phyloP scores from a whole-genome alignment of 2,329 filamentous ascomycete species.

The Colletotrichum tropicale region DNA sequence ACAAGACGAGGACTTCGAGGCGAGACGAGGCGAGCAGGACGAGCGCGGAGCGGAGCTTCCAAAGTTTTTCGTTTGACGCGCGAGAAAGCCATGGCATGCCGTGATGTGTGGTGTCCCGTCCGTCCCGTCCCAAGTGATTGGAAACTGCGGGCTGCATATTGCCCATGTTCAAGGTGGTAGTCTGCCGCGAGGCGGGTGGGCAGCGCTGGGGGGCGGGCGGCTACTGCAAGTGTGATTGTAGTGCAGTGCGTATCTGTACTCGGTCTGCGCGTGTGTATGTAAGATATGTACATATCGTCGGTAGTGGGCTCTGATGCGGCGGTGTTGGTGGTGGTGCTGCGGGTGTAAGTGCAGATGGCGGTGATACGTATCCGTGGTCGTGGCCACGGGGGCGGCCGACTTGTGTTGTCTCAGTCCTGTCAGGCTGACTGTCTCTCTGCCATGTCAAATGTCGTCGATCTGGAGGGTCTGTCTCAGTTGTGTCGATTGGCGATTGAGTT shows the following conservation, averaged over 20 bases:
- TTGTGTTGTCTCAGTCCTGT: constrained; percentile 5
- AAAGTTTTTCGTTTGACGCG: background rate
- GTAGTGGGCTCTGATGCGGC: background rate
- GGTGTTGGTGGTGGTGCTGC: background rate
- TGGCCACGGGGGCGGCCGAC: background rate
- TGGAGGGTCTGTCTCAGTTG: constrained; percentile 15
- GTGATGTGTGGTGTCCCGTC: constrained; percentile 1
- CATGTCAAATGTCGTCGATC: constrained; percentile 11
- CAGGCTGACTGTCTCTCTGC: background rate
- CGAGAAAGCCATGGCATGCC: background rate
- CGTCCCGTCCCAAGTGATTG: constrained; percentile 14
- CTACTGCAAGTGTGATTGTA: background rate
- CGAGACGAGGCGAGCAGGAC: background rate
- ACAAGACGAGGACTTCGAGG: background rate
- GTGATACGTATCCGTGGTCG: background rate
- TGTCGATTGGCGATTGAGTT: constrained; percentile 9
- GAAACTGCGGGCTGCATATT: constrained; percentile 12
- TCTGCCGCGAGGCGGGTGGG: background rate
- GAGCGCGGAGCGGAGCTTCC: constrained; percentile 2
- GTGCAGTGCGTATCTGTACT: background rate
- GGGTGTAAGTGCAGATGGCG: background rate
- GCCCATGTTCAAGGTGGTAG: background rate
- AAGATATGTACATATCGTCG: background rate
- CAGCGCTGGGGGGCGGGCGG: background rate
- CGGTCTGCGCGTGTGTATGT: background rate